These are phyloP conservation scores for Rhododendron ferrugineum DNA, from an alignment of 148 eudicot species.

Conservation along the genomic window DNA sequence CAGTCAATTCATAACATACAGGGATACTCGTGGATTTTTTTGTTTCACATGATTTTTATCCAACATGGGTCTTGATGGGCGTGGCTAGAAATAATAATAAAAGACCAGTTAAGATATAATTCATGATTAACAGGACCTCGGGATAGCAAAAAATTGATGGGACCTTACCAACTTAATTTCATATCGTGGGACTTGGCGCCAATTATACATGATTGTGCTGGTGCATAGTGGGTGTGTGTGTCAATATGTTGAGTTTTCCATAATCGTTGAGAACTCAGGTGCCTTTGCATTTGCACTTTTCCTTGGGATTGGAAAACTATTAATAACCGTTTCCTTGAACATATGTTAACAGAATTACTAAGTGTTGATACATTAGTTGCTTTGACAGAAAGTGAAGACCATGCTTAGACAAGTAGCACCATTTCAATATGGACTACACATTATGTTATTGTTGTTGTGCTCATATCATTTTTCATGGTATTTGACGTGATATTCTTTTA, in stretches of 20 bases:
- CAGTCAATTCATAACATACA: not conserved
- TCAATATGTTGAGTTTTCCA: not conserved
- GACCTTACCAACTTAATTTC: not conserved
- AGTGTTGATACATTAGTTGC: not conserved
- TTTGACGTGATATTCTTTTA: not conserved
- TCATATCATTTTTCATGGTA: not conserved
- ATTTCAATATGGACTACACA: not conserved
- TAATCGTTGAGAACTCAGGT: not conserved
- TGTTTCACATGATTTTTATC: not conserved
- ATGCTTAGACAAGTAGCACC: not conserved
- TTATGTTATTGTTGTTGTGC: not conserved
- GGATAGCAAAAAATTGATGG: not conserved
- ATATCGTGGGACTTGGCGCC: not conserved
- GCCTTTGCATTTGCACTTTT: not conserved
- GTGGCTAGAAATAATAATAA: not conserved
- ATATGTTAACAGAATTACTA: not conserved
- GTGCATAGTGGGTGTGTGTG: not conserved
- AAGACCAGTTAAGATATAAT: not conserved
- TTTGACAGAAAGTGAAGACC: not conserved
- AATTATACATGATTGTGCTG: not conserved
- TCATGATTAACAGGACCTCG: not conserved
- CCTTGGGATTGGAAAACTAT: not conserved
- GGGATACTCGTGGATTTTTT: not conserved
- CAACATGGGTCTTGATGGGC: not conserved
- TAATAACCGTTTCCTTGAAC: not conserved